Base-by-base conservation (phyloP, 306 rosid species). In the Dalbergia cochinchinensis region DNA sequence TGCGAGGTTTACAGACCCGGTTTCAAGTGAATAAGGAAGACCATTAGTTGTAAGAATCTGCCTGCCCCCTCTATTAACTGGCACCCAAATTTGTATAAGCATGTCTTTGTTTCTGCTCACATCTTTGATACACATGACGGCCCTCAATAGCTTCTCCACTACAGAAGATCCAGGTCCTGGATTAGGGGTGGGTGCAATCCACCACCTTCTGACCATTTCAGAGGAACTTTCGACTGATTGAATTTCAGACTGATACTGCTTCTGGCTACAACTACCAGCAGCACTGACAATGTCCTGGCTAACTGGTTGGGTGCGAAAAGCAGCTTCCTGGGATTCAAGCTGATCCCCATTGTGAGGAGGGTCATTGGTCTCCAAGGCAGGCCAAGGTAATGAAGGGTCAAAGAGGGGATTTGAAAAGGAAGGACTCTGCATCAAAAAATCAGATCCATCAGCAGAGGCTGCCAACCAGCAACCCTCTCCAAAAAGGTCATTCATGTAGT, bases 71-170 rank as follows among this genome's bases (percentile, higher is more conserved):
- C 81, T 86, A 64, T 74, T 65, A 55, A 88, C 85, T 4, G 99
- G 99, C 82, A 91, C 85, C 99, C 99, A 96, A 69, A 87, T 83
- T 76, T 96, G 99, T 53, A 91, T 87, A 20, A 96, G 98, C 66
- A 91, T 87, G 60, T 92, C 90, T 73, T 89, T 91, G 79, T 90
- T 88, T 65, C 85, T 87, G 13, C 86, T 86, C 80, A 80, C 81
- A 57, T 93, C 90, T 78, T 83, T 79, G 75, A 91, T 80, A 77
- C 85, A 79, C 80, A 57, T 72, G 53, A 96, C 91, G 0, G 97
- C 98, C 81, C 71, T 86, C 26, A 79, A 60, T 65, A 96, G 71
- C 84, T 91, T 90, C 80, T 91, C 94, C 85, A 64, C 68, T 64
- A 89, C 92, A 41, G 83, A 89, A 70, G 74, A 81, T 16, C 81